Base-by-base conservation (phyloP, 495 filamentous ascomycete genomes). In the Penicillium waksmanii region DNA sequence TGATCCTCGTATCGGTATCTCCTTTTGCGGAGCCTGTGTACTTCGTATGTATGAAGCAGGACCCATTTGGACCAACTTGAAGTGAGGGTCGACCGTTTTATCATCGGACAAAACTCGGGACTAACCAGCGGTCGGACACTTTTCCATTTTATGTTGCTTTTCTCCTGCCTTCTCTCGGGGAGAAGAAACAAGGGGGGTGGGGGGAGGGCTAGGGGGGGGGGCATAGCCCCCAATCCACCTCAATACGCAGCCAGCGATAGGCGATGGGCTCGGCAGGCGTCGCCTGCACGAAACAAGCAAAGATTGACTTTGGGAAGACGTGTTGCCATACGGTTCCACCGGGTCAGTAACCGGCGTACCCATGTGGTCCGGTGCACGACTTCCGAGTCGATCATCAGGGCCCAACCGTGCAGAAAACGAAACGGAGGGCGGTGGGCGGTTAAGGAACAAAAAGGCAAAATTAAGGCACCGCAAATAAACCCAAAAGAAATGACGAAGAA, bases 381-480 rank as follows among this genome's bases (percentile, higher is more conserved):
- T 71, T 65, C 68, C 68, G 69, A 72, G 69, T 60, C 69, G 69
- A 69, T 72, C 67, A 60, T 64, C 66, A 59, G 51, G 55, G 60
- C 55, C 35, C 56, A 51, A 44, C 55, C 47, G 52, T 57, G 56
- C 56, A 58, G 53, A 51, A 54, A 53, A 56, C 21, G 54, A 49
- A 56, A 56, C 55, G 46, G 8, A 36, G 34, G 55, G 36, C 33
- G 54, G 54, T 56, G 54, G 55, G 23, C 43, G 42, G 38, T 10
- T 21, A 48, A 11, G 17, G 17, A 27, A 27, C n/a, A 59, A 47
- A 53, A 27, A 12, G 23, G 19, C 13, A 40, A 54, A 51, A 31
- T 31, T 31, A 31, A 31, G 27, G 27, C 27, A 31, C 8, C 27
- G 5, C 8, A 31, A 31, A 7, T 9, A 31, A 38, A 46, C 35